Conservation (phyloP, 306 rosid genomes). For the Medicago ruthenica region DNA sequence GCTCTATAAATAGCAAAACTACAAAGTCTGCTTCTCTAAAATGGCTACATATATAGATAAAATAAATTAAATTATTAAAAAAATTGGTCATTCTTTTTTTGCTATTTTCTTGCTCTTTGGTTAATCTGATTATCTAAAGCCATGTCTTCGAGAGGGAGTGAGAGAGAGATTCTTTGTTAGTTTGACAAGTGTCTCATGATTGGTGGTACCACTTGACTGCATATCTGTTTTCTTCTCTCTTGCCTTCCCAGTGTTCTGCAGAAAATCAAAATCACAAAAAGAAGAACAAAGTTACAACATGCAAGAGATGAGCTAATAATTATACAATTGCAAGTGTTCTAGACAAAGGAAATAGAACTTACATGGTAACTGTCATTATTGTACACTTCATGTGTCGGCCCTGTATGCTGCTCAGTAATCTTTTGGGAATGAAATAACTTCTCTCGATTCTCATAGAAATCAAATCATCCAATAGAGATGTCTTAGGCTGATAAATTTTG, state of each 20-base stretch:
- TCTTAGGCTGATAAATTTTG: slow-evolving; percentile 56
- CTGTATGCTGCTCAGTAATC: slow-evolving; percentile 41
- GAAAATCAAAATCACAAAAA: slow-evolving; percentile 6
- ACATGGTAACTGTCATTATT: slow-evolving; percentile 42
- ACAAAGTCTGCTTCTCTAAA: not conserved
- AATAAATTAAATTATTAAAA: too few species aligned
- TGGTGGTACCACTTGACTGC: slow-evolving; percentile 41
- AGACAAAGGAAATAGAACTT: slow-evolving; percentile 34
- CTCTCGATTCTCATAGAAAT: slow-evolving; percentile 69
- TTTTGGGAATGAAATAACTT: slow-evolving; percentile 47
- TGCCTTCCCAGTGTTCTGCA: slow-evolving; percentile 48
- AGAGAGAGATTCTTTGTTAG: slow-evolving; percentile 60
- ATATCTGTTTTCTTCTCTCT: slow-evolving; percentile 46
- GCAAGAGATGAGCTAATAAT: not conserved
- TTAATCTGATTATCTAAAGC: slow-evolving; percentile 26
- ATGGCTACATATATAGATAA: too few species aligned
- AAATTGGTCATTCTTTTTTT: too few species aligned
- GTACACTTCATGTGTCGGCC: slow-evolving; percentile 48
- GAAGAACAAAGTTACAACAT: not conserved
- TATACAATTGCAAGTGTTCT: slow-evolving; percentile 1
- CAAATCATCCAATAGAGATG: slow-evolving; percentile 79
- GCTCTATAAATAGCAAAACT: not conserved
- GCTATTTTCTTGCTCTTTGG: not conserved
- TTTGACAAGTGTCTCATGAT: slow-evolving; percentile 44
- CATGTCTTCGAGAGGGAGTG: slow-evolving; percentile 36